Percentiles rank a stretch among this genome's conserved stretches.
Conservation (phyloP, 1,139 yeast genomes). For the Cylindricascospora bacillispora region DNA sequence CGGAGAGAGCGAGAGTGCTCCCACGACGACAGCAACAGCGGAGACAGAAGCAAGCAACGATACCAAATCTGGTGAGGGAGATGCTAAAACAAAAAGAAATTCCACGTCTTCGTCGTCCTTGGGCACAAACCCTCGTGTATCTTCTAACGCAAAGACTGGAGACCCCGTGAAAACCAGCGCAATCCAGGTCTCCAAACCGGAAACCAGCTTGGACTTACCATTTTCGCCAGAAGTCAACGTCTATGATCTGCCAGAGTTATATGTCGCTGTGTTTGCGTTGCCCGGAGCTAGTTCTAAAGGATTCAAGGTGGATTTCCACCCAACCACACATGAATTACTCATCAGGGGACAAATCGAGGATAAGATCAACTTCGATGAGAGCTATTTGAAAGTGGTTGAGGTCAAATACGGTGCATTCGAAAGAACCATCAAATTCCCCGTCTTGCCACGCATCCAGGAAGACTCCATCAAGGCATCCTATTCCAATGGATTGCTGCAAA, state of each 20-base stretch:
- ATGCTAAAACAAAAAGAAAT: slow-evolving; percentile 5
- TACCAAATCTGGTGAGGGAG: slow-evolving; percentile 2
- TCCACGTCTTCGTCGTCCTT: slow-evolving; percentile 14
- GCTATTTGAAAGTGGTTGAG: slow-evolving; percentile 31
- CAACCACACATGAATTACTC: slow-evolving; percentile 36
- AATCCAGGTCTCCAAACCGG: slow-evolving; percentile 35
- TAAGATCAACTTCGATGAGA: slow-evolving; percentile 26
- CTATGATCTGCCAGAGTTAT: slow-evolving; percentile 34
- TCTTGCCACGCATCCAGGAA: slow-evolving; percentile 37
- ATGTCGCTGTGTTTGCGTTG: slow-evolving; percentile 35
- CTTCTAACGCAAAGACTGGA: no score
- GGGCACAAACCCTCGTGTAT: no score
- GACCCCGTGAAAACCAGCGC: slow-evolving; percentile 24
- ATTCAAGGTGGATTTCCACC: slow-evolving; percentile 44
- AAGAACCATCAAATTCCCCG: slow-evolving; percentile 41
- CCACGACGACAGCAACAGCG: slow-evolving; percentile 2
- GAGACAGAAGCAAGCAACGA: no score
- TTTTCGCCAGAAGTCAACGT: slow-evolving; percentile 46
- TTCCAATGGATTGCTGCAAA: slow-evolving; percentile 36
- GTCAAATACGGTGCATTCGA: slow-evolving; percentile 41
- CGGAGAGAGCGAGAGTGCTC: slow-evolving; percentile 3
- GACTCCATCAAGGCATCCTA: slow-evolving; percentile 41
- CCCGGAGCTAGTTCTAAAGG: slow-evolving; percentile 42
- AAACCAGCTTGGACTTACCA: slow-evolving; percentile 31
- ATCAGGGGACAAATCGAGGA: slow-evolving; percentile 35